Base-by-base conservation (phyloP, 176 grass and related monocot species). In the Carex littledalei region DNA sequence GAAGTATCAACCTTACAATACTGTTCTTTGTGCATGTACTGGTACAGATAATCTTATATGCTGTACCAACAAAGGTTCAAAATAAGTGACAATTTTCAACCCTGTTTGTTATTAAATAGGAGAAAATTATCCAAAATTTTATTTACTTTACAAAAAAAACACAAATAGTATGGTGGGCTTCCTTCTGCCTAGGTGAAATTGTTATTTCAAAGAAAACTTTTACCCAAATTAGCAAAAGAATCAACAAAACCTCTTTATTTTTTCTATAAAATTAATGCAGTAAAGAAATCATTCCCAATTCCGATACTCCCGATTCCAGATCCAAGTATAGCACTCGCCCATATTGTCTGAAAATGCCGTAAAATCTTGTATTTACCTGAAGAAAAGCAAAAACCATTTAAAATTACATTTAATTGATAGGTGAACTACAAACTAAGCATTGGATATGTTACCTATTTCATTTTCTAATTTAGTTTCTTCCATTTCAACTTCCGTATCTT, bases 241-340 rank as follows among this genome's bases (percentile, higher is more conserved):
- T 26, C 14, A 47, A 81, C 0, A 26, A 64, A 78, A 78, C 6
- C 1, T 77, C 11, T 8, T 29, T 7, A 6, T 9, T 5, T 90
- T 67, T 53, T 87, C 91, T 90, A 98, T 57, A 94, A 64, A 18
- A 89, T 86, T 83, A 98, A 98, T 67, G 88, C 87, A 31, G 88
- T 78, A 91, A 95, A 98, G 88, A 98, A 95, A 39, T 95, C 91
- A 31, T 85, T 55, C 59, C 78, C 88, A 80, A 95, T 80, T 87
- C 91, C 93, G 86, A 95, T 68, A 71, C 37, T 94, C 24, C 69
- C 62, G 82, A 82, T 88, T 81, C 96, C 96, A 63, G 91, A 79
- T 74, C 86, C 92, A 87, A 95, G 87, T 80, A 89, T 86, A 84
- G 71, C 83, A 86, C 85, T 78, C 0, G 41, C 53, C 93, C 89